phyloP scores from a whole-genome alignment of 768 basidiomycete species.

The Cyclocybe aegerita region DNA sequence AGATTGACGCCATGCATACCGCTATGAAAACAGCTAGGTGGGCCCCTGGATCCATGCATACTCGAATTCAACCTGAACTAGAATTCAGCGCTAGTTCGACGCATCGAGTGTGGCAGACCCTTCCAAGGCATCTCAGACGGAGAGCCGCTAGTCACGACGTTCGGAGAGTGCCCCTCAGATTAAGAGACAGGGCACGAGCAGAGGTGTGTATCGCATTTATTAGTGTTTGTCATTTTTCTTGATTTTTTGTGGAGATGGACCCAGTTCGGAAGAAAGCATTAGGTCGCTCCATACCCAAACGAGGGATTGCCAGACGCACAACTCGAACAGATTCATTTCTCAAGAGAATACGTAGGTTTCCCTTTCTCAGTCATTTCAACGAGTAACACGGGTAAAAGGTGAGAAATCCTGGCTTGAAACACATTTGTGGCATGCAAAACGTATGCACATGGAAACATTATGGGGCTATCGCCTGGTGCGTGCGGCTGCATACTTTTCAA shows the following conservation, averaged over 20 bases:
- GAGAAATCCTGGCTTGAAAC: constrained; percentile 94
- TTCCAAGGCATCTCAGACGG: constrained; percentile 88
- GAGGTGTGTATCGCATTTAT: constrained; percentile 54
- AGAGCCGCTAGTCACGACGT: constrained; percentile 95
- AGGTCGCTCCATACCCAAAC: constrained; percentile 54
- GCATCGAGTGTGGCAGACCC: constrained; percentile 86
- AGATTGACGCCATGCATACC: constrained; percentile 87
- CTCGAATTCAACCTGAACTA: neutral
- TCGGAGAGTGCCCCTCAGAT: constrained; percentile 81
- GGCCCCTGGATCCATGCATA: constrained; percentile 5
- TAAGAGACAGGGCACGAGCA: constrained; percentile 77
- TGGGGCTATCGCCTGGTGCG: constrained; percentile 88
- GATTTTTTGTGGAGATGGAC: constrained; percentile 42
- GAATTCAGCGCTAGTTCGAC: constrained; percentile 61
- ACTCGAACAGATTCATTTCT: constrained; percentile 59
- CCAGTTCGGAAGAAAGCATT: constrained; percentile 34
- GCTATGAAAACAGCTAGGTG: constrained; percentile 83
- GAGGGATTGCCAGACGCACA: constrained; percentile 59
- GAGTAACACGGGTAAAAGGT: constrained; percentile 37
- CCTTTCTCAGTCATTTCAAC: neutral
- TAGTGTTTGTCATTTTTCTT: neutral
- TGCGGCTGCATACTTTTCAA: neutral
- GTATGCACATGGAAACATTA: constrained; percentile 90
- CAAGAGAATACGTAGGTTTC: constrained; percentile 68
- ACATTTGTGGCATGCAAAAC: constrained; percentile 96